Base-by-base conservation (phyloP, 768 basidiomycete genomes). In the Pleurotus giganteus region DNA sequence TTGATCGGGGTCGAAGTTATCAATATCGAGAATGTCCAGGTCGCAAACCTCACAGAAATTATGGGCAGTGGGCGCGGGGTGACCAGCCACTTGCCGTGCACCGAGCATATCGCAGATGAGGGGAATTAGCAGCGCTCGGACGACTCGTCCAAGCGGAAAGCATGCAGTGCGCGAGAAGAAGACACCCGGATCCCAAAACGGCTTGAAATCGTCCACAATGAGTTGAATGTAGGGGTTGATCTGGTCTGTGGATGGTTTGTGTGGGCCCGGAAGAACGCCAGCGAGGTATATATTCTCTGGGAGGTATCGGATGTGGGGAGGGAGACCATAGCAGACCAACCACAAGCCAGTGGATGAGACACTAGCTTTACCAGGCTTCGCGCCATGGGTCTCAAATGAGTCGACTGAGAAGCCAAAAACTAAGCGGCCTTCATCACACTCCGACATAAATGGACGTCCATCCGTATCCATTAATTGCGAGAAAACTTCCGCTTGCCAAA, bases 181-280 rank as follows among this genome's bases (percentile, higher is more conserved):
- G 3, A 74, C 52, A 0, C 74, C 74, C n/a, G 2, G 55, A 34
- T 12, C 52, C 11, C 68, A 71, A 78, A 11, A 72, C 62, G 0
- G 61, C 53, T 2, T 69, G 32, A 2, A 77, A 58, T 17, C 67
- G 23, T 73, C 62, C 2, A 78, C 65, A 6, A 78, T 56, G 0
- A 67, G 65, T 2, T 55, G 19, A 2, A 78, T 44, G 27, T 69
- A 61, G 29, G 71, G 68, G 44, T 77, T 74, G 4, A 75, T 61
- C 0, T 67, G 54, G 1, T 61, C 58, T 0, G 68, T 50, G 0
- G 62, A 63, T 1, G 75, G 73, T 34, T 75, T 67, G 1, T n/a
- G n/a, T n/a, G n/a, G n/a, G n/a, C 76, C 75, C 6, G 74, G 73
- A 28, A 78, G 73, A 21, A 80, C 59, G 0, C 72, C 77, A 1